A percentile compares a stretch with the other conserved stretches of the same genome.
phyloP scores from a whole-genome alignment of 2,329 filamentous ascomycete species.

The Curvularia sp. region DNA sequence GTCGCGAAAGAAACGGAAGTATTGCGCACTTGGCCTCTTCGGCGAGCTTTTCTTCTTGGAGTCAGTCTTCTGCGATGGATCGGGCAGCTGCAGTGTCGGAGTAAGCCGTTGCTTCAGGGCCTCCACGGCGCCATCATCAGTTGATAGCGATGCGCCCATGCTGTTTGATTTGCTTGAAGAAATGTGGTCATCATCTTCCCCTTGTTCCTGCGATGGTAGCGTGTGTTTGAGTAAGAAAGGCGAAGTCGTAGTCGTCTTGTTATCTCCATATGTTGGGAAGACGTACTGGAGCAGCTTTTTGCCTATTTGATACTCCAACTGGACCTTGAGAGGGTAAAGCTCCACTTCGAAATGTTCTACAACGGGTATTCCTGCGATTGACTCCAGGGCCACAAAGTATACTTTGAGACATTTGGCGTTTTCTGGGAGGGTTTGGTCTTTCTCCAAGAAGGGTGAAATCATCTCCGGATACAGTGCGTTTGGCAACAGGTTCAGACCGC shows the following conservation, averaged over 20 bases:
- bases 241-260: constrained; percentile 64
- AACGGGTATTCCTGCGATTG: constrained; percentile 95
- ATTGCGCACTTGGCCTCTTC: constrained; percentile 40
- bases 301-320: constrained; percentile 90
- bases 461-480: constrained; percentile 96
- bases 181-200: constrained; percentile 55
- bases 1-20: constrained; percentile 49
- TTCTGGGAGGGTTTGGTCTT: constrained; percentile 60
- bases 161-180: constrained; percentile 24
- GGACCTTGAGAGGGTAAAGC: constrained; percentile 89
- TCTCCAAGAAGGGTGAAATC: constrained; percentile 85
- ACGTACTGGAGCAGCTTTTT: constrained; percentile 97
- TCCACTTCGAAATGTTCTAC: constrained; percentile 97
- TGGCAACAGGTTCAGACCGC: constrained; percentile 86
- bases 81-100: constrained; percentile 72
- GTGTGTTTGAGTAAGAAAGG: constrained; percentile 66
- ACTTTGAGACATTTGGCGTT: constrained; percentile 87
- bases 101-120: constrained; percentile 82
- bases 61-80: constrained; percentile 52
- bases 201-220: constrained; percentile 52
- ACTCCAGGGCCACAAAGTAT: constrained; percentile 98
- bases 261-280: constrained; percentile 76
- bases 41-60: constrained; percentile 32
- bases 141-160: constrained; percentile 29
- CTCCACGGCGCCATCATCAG: constrained; percentile 65